These are phyloP conservation scores for Sporisorium scitamineum DNA, from an alignment of 1,284 basidiomycete species.

Conservation along the genomic window DNA sequence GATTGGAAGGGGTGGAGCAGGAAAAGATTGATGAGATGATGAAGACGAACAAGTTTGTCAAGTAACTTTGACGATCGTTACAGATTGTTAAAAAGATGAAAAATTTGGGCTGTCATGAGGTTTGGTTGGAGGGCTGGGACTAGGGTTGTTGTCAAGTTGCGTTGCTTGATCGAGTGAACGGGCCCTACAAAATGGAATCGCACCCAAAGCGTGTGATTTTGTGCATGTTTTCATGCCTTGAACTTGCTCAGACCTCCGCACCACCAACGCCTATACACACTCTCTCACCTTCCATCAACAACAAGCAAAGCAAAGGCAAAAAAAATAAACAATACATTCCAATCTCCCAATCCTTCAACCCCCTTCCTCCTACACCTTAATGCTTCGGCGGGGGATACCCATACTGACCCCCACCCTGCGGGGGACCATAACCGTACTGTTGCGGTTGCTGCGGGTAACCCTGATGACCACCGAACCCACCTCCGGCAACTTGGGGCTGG, in stretches of 20 bases:
- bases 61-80: conserved; percentile 3
- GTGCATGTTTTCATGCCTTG: no score
- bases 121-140: no score
- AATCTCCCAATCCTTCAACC: not conserved
- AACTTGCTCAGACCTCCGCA: no score
- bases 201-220: no score
- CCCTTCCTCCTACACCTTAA: no score
- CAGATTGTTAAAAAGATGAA: no score
- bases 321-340: not conserved
- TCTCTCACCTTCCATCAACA: not conserved
- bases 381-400: conserved; percentile 59
- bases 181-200: no score
- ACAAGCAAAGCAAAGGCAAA: no score
- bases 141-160: no score
- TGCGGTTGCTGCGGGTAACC: conserved; percentile 37
- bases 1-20: conserved; percentile 31
- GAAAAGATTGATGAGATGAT: conserved; percentile 26
- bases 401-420: conserved; percentile 33
- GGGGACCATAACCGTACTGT: conserved; percentile 54
- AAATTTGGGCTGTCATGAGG: no score
- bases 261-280: not conserved
- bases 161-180: no score
- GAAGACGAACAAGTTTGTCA: conserved; percentile 35
- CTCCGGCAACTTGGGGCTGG: conserved; percentile 54
- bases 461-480: conserved; percentile 44